Percentiles rank a stretch among this genome's conserved stretches.
phyloP scores from a whole-genome alignment of 2,329 filamentous ascomycete species.

The Davidsoniella virescens region DNA sequence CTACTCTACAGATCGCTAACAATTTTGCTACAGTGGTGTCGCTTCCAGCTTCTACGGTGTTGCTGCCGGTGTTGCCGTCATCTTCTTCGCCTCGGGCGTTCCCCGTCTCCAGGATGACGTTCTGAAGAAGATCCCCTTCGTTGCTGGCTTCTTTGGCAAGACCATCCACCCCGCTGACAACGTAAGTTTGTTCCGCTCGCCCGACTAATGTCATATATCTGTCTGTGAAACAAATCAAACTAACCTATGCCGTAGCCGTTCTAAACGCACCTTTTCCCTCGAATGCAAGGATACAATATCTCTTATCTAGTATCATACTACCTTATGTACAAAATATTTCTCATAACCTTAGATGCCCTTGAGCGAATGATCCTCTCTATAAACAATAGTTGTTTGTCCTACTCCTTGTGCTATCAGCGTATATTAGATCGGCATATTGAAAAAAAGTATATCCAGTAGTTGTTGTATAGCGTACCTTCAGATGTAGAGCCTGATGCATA shows the following conservation, averaged over 20 bases:
- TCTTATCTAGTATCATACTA: neutral
- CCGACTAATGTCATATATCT: neutral
- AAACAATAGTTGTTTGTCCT: no score
- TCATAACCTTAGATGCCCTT: constrained; percentile 1
- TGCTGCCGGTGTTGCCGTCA: constrained; percentile 38
- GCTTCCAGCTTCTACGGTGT: constrained; percentile 39
- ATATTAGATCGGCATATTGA: no score
- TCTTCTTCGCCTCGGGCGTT: constrained; percentile 46
- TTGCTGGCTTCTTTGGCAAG: constrained; percentile 1
- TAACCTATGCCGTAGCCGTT: constrained; percentile 7
- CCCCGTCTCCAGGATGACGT: constrained; percentile 44
- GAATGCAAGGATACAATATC: neutral
- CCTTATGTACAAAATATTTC: constrained; percentile 11
- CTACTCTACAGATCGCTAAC: neutral
- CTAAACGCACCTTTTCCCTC: constrained; percentile 15
- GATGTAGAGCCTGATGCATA: no score
- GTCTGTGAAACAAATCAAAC: neutral
- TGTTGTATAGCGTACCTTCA: no score
- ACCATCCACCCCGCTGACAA: constrained; percentile 13
- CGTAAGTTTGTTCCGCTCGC: constrained; percentile 6
- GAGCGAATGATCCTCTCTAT: neutral
- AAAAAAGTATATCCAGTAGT: no score
- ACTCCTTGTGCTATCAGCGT: no score
- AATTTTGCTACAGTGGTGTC: constrained; percentile 27
- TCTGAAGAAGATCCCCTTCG: constrained; percentile 30